phyloP scores from a whole-genome alignment of 331 rosid genomes.

The Quercus tomentella region DNA sequence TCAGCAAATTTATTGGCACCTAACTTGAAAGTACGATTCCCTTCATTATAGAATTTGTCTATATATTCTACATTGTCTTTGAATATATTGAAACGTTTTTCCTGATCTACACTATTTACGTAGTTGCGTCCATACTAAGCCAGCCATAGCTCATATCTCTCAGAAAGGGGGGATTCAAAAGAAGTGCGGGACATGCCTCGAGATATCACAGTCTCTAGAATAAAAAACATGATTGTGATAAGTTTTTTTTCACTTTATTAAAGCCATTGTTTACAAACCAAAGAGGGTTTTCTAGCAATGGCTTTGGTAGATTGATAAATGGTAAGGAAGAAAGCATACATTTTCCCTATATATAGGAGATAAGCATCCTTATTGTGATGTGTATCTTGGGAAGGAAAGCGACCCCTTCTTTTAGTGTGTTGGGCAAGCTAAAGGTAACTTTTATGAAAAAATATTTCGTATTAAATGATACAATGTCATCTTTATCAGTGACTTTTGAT shows the following conservation, averaged over 20 bases:
- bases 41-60: slow-evolving; percentile 24
- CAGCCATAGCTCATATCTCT: slow-evolving; percentile 7
- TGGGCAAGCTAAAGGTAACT: too few relatives aligned
- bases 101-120: neutral
- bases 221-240: neutral
- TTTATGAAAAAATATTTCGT: too few relatives aligned
- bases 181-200: neutral
- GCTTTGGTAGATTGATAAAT: neutral
- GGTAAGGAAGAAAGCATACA: too few relatives aligned
- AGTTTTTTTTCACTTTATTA: neutral
- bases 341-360: neutral
- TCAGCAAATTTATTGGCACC: slow-evolving; percentile 27
- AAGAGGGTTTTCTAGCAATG: neutral
- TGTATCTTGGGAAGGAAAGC: too few relatives aligned
- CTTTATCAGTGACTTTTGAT: too few relatives aligned
- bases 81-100: neutral
- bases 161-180: neutral
- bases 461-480: too few relatives aligned
- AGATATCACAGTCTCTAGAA: slow-evolving; percentile 1
- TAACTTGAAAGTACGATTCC: slow-evolving; percentile 21
- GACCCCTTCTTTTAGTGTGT: too few relatives aligned
- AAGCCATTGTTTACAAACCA: neutral
- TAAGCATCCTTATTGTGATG: too few relatives aligned
- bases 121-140: neutral
- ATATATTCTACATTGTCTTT: slow-evolving; percentile 12